Evolutionary conservation across 2,329 filamentous ascomycete genomes (phyloP), one percentile per base, ranked within the genome.

Genomic region (Ceratocystis variospora): DNA sequence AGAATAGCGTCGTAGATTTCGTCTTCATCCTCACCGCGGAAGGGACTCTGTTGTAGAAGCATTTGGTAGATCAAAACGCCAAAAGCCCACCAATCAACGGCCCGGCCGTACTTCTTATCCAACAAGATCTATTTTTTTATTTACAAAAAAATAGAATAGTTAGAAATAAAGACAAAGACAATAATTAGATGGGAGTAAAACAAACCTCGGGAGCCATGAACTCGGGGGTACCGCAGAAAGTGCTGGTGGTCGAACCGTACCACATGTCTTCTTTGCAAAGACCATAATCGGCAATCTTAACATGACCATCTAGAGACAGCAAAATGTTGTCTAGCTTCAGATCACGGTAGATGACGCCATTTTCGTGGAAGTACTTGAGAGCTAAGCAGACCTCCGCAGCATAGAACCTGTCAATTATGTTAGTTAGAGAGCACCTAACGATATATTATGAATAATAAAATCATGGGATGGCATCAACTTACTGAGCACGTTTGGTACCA

Each of bases 231-330:
- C 94, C 94, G 74, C 94, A 99, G 80, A 99, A 99, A 6, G 94
- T 99, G 77, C 92, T 93, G 0, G 94, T 99, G 1, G 89, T 96
- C 66, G 89, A 93, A 55, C 91, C 91, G 74, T 95, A 99, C 92
- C 93, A 99, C 94, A 99, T 99, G 72, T 99, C 92, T 75, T 99
- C 94, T 77, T 99, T 99, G 80, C 95, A 99, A 62, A 99, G 84
- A 84, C 94, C 94, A 75, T 96, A 99, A 81, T 99, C 94, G 64
- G 84, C 94, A 80, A 99, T 91, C 81, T 97, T 97, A 80, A 99
- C 96, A 75, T 99, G 94, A 31, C 94, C 94, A 73, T 99, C 94
- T 59, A 96, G 81, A 0, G 91, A 95, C 72, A 99, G 80, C 61
- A 99, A 82, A 73, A 99, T 99, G 75, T 99, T 87, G 76, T 87